A percentile compares a stretch with the other conserved stretches of the same genome.
phyloP scores from a whole-genome alignment of 192 early-diverging fungal species.

The Funneliformis geosporum region DNA sequence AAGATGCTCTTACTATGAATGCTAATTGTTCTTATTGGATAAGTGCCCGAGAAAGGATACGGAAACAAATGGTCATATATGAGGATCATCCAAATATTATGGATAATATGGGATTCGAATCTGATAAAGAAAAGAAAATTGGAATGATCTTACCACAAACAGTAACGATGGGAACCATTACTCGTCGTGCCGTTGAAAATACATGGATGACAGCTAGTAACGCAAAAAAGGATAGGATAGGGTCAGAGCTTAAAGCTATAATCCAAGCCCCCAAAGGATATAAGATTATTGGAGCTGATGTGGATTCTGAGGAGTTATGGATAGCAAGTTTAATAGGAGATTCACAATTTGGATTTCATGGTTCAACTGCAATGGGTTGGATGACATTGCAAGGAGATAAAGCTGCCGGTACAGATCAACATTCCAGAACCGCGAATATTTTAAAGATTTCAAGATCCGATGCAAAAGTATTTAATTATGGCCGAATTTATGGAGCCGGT shows the following conservation, averaged over 20 bases:
- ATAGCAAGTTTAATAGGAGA: conserved; percentile 93
- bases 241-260: conserved; percentile 91
- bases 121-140: conserved; percentile 35
- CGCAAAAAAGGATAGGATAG: conserved; percentile 84
- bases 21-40: conserved; percentile 91
- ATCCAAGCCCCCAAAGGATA: conserved; percentile 82
- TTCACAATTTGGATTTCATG: conserved; percentile 90
- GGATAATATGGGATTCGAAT: conserved; percentile 47
- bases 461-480: conserved; percentile 96
- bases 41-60: conserved; percentile 75
- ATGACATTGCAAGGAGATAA: conserved; percentile 98
- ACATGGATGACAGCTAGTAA: conserved; percentile 98
- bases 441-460: conserved; percentile 83
- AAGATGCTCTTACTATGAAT: conserved; percentile 76
- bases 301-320: conserved; percentile 97
- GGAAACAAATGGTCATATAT: conserved; percentile 86
- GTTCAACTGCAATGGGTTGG: conserved; percentile 91
- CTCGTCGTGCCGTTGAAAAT: conserved; percentile 85
- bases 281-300: conserved; percentile 93
- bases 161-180: conserved; percentile 95
- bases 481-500: conserved; percentile 94
- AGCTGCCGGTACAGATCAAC: conserved; percentile 83
- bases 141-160: conserved; percentile 91
- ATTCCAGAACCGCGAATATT: conserved; percentile 89
- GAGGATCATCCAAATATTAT: conserved; percentile 44